Conservation (phyloP, 305 asterid genomes). For the Stenogyne calaminthoides region DNA sequence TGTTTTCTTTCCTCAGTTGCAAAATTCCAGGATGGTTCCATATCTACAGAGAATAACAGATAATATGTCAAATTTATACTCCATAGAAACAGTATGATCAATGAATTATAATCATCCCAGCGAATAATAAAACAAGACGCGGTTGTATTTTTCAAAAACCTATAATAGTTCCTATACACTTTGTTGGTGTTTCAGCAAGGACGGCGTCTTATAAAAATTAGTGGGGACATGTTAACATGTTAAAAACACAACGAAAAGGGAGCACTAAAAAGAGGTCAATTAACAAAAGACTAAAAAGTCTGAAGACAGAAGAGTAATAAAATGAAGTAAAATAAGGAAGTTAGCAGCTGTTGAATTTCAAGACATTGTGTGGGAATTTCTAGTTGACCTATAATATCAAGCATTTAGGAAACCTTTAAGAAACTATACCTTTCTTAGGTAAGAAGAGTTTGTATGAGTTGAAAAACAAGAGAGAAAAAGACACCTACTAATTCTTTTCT, state of each 20-base stretch:
- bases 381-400: not conserved
- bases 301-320: not conserved
- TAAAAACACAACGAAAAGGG: not conserved
- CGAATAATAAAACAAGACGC: slow-evolving; percentile 3
- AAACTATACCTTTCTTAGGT: not conserved
- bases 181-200: not conserved
- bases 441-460: not conserved
- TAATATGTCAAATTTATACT: slow-evolving; percentile 20
- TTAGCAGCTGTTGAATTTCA: not conserved
- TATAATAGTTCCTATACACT: not conserved
- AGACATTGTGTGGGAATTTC: not conserved
- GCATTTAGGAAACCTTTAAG: not conserved
- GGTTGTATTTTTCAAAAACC: not conserved
- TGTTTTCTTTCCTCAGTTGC: slow-evolving; percentile 84
- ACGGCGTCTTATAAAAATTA: not conserved
- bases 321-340: slow-evolving; percentile 5
- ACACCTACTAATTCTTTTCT: not conserved
- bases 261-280: not conserved
- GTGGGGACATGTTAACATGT: not conserved
- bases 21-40: slow-evolving; percentile 99
- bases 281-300: slow-evolving; percentile 2
- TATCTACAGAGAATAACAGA: slow-evolving; percentile 55
- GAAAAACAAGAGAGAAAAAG: not conserved
- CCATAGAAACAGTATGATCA: not conserved
- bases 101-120: not conserved